These are phyloP conservation scores for Arabidopsis thaliana DNA, from an alignment of 345 rosid genomes.

Conservation along the genomic window TAIR10.1 NC_003071.7:17494501-17495000, in stretches of 20 bases:
- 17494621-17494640: too few relatives aligned
- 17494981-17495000: conserved; percentile 39
- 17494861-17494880: conserved; percentile 37
- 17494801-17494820: conserved; percentile 41
- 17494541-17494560: neutral
- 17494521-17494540: conserved; percentile 16
- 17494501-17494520: conserved; percentile 9
- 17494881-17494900: conserved; percentile 28
- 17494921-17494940: neutral
- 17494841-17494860: conserved; percentile 45
- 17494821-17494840: conserved; percentile 41
- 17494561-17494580: neutral
- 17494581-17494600: conserved; percentile 19
- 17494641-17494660: conserved; percentile 20
- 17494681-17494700: conserved; percentile 42
- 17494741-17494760: conserved; percentile 37
- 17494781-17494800: conserved; percentile 42
- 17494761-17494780: conserved; percentile 25
- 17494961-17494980: conserved; percentile 31
- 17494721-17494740: conserved; percentile 42
- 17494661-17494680: conserved; percentile 4
- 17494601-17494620: neutral
- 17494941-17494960: neutral
- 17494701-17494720: conserved; percentile 45
- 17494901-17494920: conserved; percentile 27